A percentile compares a stretch with the other conserved stretches of the same genome.
Conservation (phyloP, 2,329 filamentous ascomycete species). For the Xylaria sp. region DNA sequence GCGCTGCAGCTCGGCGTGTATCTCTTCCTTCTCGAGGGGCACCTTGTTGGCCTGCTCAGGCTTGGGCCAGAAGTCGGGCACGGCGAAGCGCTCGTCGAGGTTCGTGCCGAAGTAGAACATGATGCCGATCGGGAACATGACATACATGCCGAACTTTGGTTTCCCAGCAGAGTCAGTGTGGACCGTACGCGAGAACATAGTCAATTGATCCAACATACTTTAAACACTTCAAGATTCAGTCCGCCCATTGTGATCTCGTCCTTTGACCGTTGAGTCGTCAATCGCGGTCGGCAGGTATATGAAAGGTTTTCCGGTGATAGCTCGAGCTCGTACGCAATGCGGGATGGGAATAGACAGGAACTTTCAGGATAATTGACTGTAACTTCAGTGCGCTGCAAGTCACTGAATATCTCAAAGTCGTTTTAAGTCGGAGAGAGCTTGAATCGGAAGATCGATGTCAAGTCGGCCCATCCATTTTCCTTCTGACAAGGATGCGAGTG, state of each 20-base stretch:
- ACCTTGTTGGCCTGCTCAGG: conserved; percentile 80
- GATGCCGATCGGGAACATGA: conserved; percentile 97
- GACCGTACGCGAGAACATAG: not conserved
- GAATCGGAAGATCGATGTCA: conserved; percentile 27
- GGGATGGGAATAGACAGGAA: too few species aligned
- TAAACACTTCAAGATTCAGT: conserved; percentile 93
- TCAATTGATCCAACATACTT: conserved; percentile 65
- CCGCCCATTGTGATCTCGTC: conserved; percentile 71
- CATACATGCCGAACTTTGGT: conserved; percentile 95
- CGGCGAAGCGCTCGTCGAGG: conserved; percentile 89
- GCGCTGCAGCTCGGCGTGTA: conserved; percentile 81
- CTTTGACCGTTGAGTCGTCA: not conserved
- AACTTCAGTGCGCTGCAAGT: not conserved
- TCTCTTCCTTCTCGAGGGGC: conserved; percentile 82
- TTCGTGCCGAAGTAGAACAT: conserved; percentile 99
- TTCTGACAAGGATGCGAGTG: conserved; percentile 20
- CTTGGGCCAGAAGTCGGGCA: conserved; percentile 94
- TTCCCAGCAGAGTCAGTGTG: not conserved
- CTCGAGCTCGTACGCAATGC: too few species aligned
- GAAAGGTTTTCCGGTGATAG: not conserved
- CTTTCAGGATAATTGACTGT: not conserved
- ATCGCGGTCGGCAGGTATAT: conserved; percentile 1
- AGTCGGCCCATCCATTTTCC: conserved; percentile 32
- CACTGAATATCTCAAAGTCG: not conserved
- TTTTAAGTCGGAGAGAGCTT: not conserved